Evolutionary conservation across 2,329 filamentous ascomycete species (phyloP), one percentile per base, ranked within the genome.

Genomic region (Aulographum hederae): DNA sequence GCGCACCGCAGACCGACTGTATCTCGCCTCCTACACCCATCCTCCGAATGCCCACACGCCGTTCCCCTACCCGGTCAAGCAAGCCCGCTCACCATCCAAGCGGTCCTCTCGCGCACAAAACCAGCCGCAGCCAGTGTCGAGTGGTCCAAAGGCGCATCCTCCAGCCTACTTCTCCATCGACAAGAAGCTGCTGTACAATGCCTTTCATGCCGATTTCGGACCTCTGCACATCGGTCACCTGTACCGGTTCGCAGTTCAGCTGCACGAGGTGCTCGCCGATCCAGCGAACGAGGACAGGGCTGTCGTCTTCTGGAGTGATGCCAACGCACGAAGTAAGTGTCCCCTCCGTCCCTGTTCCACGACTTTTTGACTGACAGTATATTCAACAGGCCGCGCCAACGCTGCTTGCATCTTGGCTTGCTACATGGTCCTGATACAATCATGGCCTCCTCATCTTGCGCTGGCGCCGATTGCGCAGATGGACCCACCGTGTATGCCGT

Each of bases 351-450:
- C 20, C 11, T 13, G 6, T 32, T 11, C n/a, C 27, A 16, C 18
- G n/a, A 17, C 17, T 16, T 11, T 11, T 26, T 21, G 16, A 10
- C n/a, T n/a, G n/a, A n/a, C n/a, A n/a, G 21, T n/a, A 33, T 12
- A n/a, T 20, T 15, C 19, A 16, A 17, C 36, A 85, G 78, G 78
- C 52, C 77, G 89, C 50, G 80, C 80, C 41, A 98, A 98, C 56
- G 84, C 89, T 30, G 84, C 89, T 18, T 94, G 85, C 52, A 69
- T 98, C 47, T 70, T 98, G 28, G 86, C 89, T 33, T 93, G 84
- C 61, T 98, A 98, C 60, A 95, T 98, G 85, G 85, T 98, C 27
- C 61, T 98, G 41, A 93, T 98, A 44, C 89, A 98, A 58, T 81
- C 80, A 26, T 98, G 89, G 89, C 81, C 89, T 29, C 89, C 89